Percentiles rank a stretch among this genome's conserved stretches.
Conservation (phyloP, 768 basidiomycete genomes). For the Leccinellum rugosiceps region DNA sequence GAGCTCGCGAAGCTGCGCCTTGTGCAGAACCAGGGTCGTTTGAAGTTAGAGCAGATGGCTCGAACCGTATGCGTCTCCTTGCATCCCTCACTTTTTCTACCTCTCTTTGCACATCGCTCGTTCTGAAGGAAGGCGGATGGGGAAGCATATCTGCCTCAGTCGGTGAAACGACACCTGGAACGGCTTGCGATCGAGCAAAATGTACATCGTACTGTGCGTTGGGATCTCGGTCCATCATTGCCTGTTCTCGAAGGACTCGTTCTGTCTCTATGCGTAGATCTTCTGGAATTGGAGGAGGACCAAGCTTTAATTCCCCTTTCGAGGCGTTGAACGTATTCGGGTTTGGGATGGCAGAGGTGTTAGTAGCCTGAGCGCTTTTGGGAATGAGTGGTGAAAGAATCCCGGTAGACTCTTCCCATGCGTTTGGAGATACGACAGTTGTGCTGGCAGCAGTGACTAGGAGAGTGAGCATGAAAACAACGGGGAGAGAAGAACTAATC, state of each 20-base stretch:
- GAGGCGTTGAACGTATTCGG: constrained; percentile 73
- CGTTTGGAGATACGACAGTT: constrained; percentile 54
- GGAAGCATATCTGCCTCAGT: constrained; percentile 73
- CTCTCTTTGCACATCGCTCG: constrained; percentile 86
- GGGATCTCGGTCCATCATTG: constrained; percentile 69
- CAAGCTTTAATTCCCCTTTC: constrained; percentile 80
- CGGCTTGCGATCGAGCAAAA: constrained; percentile 45
- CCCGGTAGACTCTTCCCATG: constrained; percentile 88
- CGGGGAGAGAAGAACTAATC: constrained; percentile 18
- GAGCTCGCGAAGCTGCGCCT: constrained; percentile 48
- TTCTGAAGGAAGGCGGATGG: constrained; percentile 77
- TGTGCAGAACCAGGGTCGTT: constrained; percentile 60
- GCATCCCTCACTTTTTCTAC: constrained; percentile 87
- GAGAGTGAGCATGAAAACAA: constrained; percentile 18
- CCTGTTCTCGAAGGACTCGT: constrained; percentile 76
- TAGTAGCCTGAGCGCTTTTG: constrained; percentile 45
- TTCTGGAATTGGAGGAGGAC: constrained; percentile 73
- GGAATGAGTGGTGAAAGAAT: constrained; percentile 76
- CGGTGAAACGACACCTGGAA: constrained; percentile 60
- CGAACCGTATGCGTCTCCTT: constrained; percentile 87
- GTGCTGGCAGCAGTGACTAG: constrained; percentile 71
- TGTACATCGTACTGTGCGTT: constrained; percentile 64
- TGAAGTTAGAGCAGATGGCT: constrained; percentile 61
- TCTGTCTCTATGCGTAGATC: constrained; percentile 80
- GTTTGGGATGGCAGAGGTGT: constrained; percentile 44